phyloP scores from a whole-genome alignment of 2,329 filamentous ascomycete genomes.

The Paraphoma sp. region DNA sequence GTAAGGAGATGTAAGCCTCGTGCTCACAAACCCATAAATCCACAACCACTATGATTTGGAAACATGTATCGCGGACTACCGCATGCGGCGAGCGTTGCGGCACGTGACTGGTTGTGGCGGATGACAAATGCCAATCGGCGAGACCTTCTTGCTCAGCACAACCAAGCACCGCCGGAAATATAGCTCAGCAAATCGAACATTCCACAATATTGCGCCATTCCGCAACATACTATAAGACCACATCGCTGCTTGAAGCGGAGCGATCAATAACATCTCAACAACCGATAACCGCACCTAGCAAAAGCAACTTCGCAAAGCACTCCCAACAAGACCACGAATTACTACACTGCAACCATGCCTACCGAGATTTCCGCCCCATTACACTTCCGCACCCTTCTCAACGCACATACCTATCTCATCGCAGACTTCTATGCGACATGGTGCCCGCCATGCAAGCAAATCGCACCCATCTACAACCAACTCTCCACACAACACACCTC shows the following conservation, averaged over 20 bases:
- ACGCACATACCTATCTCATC: conserved; percentile 50
- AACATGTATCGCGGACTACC: conserved; percentile 7
- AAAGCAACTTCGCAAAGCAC: background rate
- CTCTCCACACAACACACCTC: conserved; percentile 57
- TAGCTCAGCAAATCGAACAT: conserved; percentile 21
- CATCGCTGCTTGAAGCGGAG: background rate
- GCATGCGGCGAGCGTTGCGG: conserved; percentile 6
- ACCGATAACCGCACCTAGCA: background rate
- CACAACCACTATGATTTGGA: background rate
- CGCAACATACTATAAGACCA: background rate
- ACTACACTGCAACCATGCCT: conserved; percentile 24
- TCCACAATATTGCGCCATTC: conserved; percentile 23
- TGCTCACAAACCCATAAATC: background rate
- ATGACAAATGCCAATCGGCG: conserved; percentile 30
- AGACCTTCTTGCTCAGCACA: conserved; percentile 6
- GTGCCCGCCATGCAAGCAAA: conserved; percentile 64
- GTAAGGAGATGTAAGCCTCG: background rate
- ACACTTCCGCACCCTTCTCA: conserved; percentile 45
- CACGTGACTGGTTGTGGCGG: conserved; percentile 11
- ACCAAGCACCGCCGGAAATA: conserved; percentile 10
- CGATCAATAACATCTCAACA: background rate
- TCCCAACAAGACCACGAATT: background rate
- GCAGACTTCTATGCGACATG: conserved; percentile 62
- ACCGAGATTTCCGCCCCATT: conserved; percentile 40
- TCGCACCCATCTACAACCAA: conserved; percentile 60